Evolutionary conservation across 2,329 filamentous ascomycete genomes (phyloP).

Genomic region (Mycosphaerella sp.): DNA sequence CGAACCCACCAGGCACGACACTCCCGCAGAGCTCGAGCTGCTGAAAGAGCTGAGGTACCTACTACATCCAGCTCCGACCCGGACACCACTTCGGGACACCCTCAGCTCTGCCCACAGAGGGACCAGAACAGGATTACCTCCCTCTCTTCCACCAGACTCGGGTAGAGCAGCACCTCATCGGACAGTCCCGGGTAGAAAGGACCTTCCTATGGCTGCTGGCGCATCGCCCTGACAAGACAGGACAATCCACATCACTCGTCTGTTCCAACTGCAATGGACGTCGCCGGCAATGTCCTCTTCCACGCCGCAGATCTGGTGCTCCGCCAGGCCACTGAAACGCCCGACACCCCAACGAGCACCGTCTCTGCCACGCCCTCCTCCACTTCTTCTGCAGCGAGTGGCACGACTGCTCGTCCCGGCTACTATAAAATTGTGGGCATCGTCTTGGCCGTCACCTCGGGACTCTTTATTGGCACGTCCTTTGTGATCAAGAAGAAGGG

Average conservation of each 20-base stretch:
- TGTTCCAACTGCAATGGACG: conserved; percentile 38
- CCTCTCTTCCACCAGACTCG: no score
- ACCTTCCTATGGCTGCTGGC: background rate
- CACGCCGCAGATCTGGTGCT: conserved; percentile 38
- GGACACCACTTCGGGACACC: no score
- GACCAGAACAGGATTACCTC: no score
- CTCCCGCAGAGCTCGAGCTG: no score
- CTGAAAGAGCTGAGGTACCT: no score
- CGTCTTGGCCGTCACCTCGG: conserved; percentile 75
- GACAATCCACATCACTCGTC: conserved; percentile 1
- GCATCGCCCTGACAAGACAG: background rate
- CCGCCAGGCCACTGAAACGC: conserved; percentile 36
- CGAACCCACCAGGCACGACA: no score
- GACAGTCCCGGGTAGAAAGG: no score
- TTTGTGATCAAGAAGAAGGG: conserved; percentile 96
- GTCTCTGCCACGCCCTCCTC: background rate
- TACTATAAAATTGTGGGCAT: conserved; percentile 84
- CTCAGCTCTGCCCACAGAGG: no score
- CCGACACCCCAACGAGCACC: conserved; percentile 18
- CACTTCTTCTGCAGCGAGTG: conserved; percentile 18
- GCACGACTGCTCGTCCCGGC: conserved; percentile 41
- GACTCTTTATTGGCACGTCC: conserved; percentile 85
- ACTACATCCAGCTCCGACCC: no score
- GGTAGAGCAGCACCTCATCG: no score
- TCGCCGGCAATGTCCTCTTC: conserved; percentile 35